Percentiles rank a stretch among this genome's conserved stretches.
These are phyloP conservation scores for Coffea humblotiana DNA, from an alignment of 305 asterid genomes.

Conservation along the genomic window DNA sequence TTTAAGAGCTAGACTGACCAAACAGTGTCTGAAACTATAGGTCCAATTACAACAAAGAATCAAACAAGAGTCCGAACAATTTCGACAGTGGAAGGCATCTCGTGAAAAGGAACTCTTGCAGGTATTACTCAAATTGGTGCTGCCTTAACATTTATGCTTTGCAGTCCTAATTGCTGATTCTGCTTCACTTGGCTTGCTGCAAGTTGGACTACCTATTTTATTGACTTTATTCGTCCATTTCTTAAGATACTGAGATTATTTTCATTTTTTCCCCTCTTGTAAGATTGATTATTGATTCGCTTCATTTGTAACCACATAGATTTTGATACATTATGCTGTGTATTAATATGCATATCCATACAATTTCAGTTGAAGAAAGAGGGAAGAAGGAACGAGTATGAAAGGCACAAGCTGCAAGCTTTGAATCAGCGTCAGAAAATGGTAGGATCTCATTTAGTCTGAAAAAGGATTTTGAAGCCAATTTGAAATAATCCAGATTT, in stretches of 20 bases:
- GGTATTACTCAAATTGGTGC: constrained; percentile 41
- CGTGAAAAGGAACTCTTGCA: constrained; percentile 95
- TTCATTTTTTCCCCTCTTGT: background rate
- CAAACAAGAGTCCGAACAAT: constrained; percentile 98
- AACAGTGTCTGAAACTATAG: constrained; percentile 39
- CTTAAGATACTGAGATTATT: background rate
- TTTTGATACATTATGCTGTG: background rate
- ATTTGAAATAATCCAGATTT: background rate
- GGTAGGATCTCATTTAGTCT: constrained; percentile 41
- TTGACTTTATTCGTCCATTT: background rate
- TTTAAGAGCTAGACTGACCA: constrained; percentile 1
- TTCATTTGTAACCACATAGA: background rate
- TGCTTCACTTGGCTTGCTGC: background rate
- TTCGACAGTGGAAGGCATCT: constrained; percentile 97
- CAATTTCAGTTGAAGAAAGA: constrained; percentile 81
- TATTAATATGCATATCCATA: constrained; percentile 9
- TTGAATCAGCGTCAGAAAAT: constrained; percentile 96
- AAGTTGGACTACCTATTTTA: background rate
- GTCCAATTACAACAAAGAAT: constrained; percentile 96
- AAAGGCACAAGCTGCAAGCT: constrained; percentile 94
- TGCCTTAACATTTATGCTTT: constrained; percentile 1
- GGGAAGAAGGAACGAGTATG: constrained; percentile 97
- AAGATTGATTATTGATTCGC: too few species aligned
- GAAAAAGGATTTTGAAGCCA: background rate
- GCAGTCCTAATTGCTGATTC: background rate